phyloP scores from a whole-genome alignment of 352 stramenopile genomes.

The Phytopythium sindhum region DNA sequence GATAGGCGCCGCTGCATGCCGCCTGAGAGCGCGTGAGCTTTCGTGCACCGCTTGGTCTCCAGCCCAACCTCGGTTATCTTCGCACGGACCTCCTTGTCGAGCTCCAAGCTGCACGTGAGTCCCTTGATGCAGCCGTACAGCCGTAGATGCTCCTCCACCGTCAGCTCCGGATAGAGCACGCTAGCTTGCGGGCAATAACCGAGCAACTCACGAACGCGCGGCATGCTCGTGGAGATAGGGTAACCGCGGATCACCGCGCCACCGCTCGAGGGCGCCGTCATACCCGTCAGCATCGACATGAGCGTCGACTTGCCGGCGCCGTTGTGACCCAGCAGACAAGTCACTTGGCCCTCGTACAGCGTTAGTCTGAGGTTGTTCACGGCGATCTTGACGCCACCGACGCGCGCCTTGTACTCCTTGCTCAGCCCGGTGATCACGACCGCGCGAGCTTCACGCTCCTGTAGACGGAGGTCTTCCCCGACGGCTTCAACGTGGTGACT shows the following conservation, averaged over 20 bases:
- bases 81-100: constrained; percentile 24
- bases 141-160: constrained; percentile 93
- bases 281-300: constrained; percentile 80
- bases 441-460: constrained; percentile 48
- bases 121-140: constrained; percentile 95
- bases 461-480: constrained; percentile 33
- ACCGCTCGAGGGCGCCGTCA: constrained; percentile 52
- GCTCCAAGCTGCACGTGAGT: constrained; percentile 14
- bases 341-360: constrained; percentile 94
- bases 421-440: constrained; percentile 58
- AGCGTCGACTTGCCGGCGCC: constrained; percentile 91
- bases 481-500: constrained; percentile 25
- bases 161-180: constrained; percentile 94
- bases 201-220: constrained; percentile 82
- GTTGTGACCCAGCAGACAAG: constrained; percentile 94
- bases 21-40: constrained; percentile 55
- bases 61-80: constrained; percentile 91
- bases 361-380: constrained; percentile 82
- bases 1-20: constrained; percentile 83
- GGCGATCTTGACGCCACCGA: constrained; percentile 66
- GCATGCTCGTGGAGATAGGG: constrained; percentile 73
- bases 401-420: constrained; percentile 72
- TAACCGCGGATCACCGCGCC: constrained; percentile 55
- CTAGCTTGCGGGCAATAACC: constrained; percentile 97
- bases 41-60: constrained; percentile 75